Conservation (phyloP, 768 basidiomycete species). For the Collybia mongolica region DNA sequence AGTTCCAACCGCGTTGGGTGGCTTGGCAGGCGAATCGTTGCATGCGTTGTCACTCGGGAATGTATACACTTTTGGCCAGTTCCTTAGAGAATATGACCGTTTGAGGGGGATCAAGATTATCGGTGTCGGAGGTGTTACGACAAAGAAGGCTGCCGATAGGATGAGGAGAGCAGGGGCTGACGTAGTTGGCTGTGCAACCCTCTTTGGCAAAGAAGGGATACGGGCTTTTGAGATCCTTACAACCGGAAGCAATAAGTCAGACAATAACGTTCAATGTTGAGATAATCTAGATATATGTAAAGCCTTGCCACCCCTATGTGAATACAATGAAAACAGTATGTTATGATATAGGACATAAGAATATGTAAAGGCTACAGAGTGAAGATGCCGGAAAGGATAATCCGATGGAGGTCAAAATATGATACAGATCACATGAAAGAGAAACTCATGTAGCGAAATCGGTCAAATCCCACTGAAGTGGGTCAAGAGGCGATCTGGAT, state of each 20-base stretch:
- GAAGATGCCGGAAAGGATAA: neutral
- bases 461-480: constrained; percentile 13
- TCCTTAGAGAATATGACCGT: constrained; percentile 41
- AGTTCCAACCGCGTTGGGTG: constrained; percentile 65
- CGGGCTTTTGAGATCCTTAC: constrained; percentile 47
- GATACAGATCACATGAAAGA: neutral
- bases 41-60: constrained; percentile 81
- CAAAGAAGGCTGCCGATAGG: constrained; percentile 53
- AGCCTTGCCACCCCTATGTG: neutral
- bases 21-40: constrained; percentile 73
- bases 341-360: constrained; percentile 9
- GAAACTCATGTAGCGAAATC: neutral
- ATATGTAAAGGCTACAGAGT: constrained; percentile 14
- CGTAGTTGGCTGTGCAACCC: constrained; percentile 61
- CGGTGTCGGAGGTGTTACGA: constrained; percentile 82
- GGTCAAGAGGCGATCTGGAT: constrained; percentile 4
- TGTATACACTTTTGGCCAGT: constrained; percentile 56
- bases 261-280: neutral
- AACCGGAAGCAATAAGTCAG: neutral
- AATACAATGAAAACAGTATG: neutral
- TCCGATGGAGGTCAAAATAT: neutral
- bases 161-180: constrained; percentile 77
- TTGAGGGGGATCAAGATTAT: constrained; percentile 58
- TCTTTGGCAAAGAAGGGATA: constrained; percentile 54
- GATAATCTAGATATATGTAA: neutral